phyloP scores from a whole-genome alignment of 805 yeast genomes.

The Lipomyces mesembrius region DNA sequence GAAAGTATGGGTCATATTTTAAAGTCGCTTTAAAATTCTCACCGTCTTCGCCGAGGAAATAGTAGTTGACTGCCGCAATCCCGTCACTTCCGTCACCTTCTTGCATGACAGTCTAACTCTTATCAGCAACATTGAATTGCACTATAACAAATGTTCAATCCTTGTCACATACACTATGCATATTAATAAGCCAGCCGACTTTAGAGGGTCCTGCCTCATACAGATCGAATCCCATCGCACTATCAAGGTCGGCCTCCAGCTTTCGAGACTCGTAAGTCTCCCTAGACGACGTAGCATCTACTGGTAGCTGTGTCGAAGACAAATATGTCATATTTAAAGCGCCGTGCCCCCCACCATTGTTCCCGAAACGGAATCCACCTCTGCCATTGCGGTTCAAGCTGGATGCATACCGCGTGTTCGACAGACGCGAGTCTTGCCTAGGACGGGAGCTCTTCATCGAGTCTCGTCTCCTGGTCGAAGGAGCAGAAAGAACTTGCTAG shows the following conservation, averaged over 20 bases:
- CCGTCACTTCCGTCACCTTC: slow-evolving; percentile 66
- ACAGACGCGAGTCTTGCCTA: slow-evolving; percentile 14
- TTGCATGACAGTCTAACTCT: slow-evolving; percentile 49
- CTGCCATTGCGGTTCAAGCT: slow-evolving; percentile 15
- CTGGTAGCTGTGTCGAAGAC: slow-evolving; percentile 12
- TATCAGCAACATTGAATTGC: neutral
- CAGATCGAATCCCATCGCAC: slow-evolving; percentile 86
- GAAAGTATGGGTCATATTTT: slow-evolving; percentile 85
- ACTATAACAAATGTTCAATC: neutral
- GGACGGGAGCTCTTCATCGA: slow-evolving; percentile 2
- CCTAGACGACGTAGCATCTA: slow-evolving; percentile 19
- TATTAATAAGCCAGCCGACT: slow-evolving; percentile 90
- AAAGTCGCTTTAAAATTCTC: slow-evolving; percentile 89
- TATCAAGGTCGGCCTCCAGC: slow-evolving; percentile 64
- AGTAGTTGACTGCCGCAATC: slow-evolving; percentile 87
- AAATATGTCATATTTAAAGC: neutral
- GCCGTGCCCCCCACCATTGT: neutral
- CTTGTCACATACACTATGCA: slow-evolving; percentile 59
- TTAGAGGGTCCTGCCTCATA: slow-evolving; percentile 70
- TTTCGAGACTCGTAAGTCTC: slow-evolving; percentile 11
- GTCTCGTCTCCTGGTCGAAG: neutral
- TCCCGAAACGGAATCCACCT: slow-evolving; percentile 7
- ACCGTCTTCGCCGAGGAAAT: slow-evolving; percentile 94
- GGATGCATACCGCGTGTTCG: slow-evolving; percentile 20
- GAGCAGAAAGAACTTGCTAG: neutral